Evolutionary conservation across 495 filamentous ascomycete species (phyloP).

Genomic region (Podospora pseudopauciseta): DNA sequence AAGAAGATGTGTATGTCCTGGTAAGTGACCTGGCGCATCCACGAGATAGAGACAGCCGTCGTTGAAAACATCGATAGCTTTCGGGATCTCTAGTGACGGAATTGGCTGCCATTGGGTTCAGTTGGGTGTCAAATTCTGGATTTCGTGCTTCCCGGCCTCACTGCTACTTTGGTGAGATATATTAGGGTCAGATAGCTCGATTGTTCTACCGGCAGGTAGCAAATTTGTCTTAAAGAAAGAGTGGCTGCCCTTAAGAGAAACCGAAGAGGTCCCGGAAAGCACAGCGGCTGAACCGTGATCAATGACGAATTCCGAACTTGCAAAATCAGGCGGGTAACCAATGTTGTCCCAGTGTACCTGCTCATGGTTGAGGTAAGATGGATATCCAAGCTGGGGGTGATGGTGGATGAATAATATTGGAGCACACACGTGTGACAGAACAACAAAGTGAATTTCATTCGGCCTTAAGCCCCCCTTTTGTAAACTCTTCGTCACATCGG

Average conservation of each 20-base stretch:
- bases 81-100: constrained; percentile 20
- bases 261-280: constrained; percentile 25
- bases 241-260: constrained; percentile 30
- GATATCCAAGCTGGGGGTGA: too few relatives aligned
- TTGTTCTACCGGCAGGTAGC: constrained; percentile 32
- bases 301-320: constrained; percentile 34
- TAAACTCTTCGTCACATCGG: constrained; percentile 37
- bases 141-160: neutral
- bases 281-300: constrained; percentile 36
- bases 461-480: constrained; percentile 28
- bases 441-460: constrained; percentile 39
- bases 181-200: constrained; percentile 34
- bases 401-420: neutral
- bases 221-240: constrained; percentile 42
- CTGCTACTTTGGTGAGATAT: neutral
- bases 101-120: constrained; percentile 25
- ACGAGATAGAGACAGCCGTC: constrained; percentile 41
- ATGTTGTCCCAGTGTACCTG: constrained; percentile 44
- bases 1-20: constrained; percentile 46
- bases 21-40: constrained; percentile 44
- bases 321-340: constrained; percentile 40
- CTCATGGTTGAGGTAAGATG: constrained; percentile 7
- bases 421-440: constrained; percentile 37
- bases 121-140: neutral
- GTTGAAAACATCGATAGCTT: constrained; percentile 39